These are phyloP conservation scores for Macadamia tetraphylla DNA, from an alignment of 164 flowering plant genomes.

Conservation along the genomic window DNA sequence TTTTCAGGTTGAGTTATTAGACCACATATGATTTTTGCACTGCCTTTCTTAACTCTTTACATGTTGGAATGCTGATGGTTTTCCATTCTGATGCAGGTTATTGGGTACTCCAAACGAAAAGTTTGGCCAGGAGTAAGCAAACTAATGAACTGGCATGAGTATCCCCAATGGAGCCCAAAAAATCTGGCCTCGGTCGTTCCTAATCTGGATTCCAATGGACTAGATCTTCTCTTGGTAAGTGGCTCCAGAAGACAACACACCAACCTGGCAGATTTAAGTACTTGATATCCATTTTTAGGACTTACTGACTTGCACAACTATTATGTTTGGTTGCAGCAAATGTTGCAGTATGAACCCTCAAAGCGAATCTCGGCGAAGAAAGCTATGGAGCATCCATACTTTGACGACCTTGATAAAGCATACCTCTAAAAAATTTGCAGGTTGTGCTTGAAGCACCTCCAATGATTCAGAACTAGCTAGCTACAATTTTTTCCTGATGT, in stretches of 20 bases:
- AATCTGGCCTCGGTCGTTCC: constrained; percentile 62
- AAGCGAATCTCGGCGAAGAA: constrained; percentile 80
- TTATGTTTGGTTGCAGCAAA: constrained; percentile 43
- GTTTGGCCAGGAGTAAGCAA: constrained; percentile 89
- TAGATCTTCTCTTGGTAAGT: constrained; percentile 65
- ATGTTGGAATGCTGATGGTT: too few relatives aligned
- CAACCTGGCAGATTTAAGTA: too few relatives aligned
- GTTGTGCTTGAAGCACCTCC: neutral
- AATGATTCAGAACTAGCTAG: neutral
- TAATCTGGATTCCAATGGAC: constrained; percentile 50
- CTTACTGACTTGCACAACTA: too few relatives aligned
- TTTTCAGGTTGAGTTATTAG: constrained; percentile 53
- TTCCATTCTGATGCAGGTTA: constrained; percentile 32
- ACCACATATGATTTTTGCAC: too few relatives aligned
- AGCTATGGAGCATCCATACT: constrained; percentile 86
- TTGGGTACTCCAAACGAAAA: constrained; percentile 87
- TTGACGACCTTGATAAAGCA: constrained; percentile 54
- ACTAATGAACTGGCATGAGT: constrained; percentile 81
- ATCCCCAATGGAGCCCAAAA: constrained; percentile 78
- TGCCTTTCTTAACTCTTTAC: too few relatives aligned
- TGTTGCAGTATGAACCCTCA: constrained; percentile 73
- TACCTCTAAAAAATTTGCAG: constrained; percentile 21
- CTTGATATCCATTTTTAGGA: too few relatives aligned
- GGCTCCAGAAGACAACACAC: too few relatives aligned
- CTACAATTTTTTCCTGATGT: neutral